Evolutionary conservation across 805 yeast genomes (phyloP).

Genomic region (Cyberlindnera americana): DNA sequence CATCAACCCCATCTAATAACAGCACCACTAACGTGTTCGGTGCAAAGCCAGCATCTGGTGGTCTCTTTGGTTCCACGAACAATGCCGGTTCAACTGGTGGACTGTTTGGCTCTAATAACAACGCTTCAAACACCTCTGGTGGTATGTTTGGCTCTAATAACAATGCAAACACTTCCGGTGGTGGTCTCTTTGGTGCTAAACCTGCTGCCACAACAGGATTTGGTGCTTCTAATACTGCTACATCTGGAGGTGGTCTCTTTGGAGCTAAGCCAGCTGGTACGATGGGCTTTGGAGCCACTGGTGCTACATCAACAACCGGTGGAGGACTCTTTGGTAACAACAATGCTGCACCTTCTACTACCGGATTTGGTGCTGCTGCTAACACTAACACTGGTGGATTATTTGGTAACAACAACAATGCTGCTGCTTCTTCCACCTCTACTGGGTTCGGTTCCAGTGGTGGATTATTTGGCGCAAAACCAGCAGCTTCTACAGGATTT

Average conservation of each 20-base stretch:
- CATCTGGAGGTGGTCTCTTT: slow-evolving; percentile 38
- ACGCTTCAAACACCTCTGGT: slow-evolving; percentile 19
- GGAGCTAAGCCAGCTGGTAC: slow-evolving; percentile 33
- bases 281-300: slow-evolving; percentile 12
- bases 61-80: slow-evolving; percentile 37
- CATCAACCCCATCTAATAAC: slow-evolving; percentile 25
- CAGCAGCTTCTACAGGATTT: slow-evolving; percentile 9
- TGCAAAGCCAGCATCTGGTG: slow-evolving; percentile 27
- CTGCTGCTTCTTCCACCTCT: slow-evolving; percentile 17
- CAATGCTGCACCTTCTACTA: slow-evolving; percentile 25
- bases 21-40: slow-evolving; percentile 30
- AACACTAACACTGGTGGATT: slow-evolving; percentile 3
- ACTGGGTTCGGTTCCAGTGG: slow-evolving; percentile 18
- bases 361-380: slow-evolving; percentile 17
- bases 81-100: slow-evolving; percentile 19
- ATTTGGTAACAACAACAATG: slow-evolving; percentile 25
- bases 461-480: slow-evolving; percentile 37
- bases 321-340: slow-evolving; percentile 41
- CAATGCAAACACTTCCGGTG: slow-evolving; percentile 31
- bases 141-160: slow-evolving; percentile 29
- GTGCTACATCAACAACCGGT: slow-evolving; percentile 22
- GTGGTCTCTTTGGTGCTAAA: slow-evolving; percentile 33
- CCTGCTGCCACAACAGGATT: slow-evolving; percentile 28
- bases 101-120: slow-evolving; percentile 16
- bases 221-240: slow-evolving; percentile 30